Evolutionary conservation across 2,329 filamentous ascomycete genomes (phyloP), one percentile per base, ranked within the genome.

Genomic region (Fusarium chlamydosporum): DNA sequence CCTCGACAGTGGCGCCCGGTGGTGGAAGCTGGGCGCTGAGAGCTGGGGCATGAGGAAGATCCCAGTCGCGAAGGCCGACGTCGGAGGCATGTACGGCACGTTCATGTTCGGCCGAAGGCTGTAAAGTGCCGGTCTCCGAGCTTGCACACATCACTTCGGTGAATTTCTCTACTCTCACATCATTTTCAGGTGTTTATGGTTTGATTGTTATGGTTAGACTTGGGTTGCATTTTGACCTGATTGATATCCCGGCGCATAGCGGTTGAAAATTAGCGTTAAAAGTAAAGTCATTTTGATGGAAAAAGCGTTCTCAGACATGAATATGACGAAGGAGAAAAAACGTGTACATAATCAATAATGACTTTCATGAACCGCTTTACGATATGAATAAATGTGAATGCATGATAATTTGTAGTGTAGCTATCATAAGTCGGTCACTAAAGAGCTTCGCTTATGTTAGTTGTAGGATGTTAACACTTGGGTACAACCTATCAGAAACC

Each of bases 31-130:
- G 90, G 92, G 92, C 33, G 92, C 92, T 48, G 87, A 88, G 72
- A 92, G 89, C 81, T 95, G 92, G 92, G 92, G 92, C 37, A 94
- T 94, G 89, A 86, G 91, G 67, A 96, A 98, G 82, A 86, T 98
- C 41, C 96, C 95, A n/a, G 91, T 98, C 71, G 93, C 92, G 27
- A 88, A 89, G 75, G 93, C 94, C 54, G 95, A 98, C 78, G 92
- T 98, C 27, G 96, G 97, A 73, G 93, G 93, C 66, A 96, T 97
- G 76, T 97, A 98, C 76, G 96, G 96, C 23, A 86, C 82, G 26
- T 89, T 86, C 74, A 89, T 89, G 87, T 89, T 89, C 79, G 86
- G 86, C 74, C 81, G 86, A 70, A 84, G 85, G 75, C 77, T 89
- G 58, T 89, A 78, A 82, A 61, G 77, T 81, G 56, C 45, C 56